Percentiles rank a stretch among this genome's conserved stretches.
Evolutionary conservation across 306 rosid species (phyloP).

Genomic region (Argentina anserina): DNA sequence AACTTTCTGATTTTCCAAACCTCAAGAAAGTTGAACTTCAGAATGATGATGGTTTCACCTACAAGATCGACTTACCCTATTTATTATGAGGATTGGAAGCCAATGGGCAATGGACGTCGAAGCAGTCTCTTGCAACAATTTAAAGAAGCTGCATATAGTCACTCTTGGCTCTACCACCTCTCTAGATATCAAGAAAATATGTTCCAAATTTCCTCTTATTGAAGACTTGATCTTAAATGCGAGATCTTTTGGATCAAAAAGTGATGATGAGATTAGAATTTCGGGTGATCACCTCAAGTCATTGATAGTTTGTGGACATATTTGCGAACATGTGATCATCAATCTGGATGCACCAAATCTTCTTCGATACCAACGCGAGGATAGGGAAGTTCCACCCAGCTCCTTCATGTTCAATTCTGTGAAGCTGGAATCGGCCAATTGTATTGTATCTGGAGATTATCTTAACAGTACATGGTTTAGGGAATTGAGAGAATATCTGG

Average conservation of each 20-base stretch:
- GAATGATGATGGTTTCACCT: not conserved
- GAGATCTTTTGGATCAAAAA: not conserved
- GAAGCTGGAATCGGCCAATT: not conserved
- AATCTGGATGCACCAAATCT: conserved; percentile 1
- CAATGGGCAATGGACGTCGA: not conserved
- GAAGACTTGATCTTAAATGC: not conserved
- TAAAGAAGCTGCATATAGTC: not conserved
- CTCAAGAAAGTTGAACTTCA: not conserved
- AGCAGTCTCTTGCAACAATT: not conserved
- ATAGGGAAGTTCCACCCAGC: not conserved
- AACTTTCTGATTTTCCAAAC: not conserved
- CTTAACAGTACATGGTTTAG: not conserved
- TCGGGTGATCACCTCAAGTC: not conserved
- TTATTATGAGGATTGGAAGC: not conserved
- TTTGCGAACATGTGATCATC: not conserved
- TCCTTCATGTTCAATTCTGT: not conserved
- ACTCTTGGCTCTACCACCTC: not conserved
- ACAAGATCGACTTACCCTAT: no score
- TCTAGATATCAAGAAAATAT: not conserved
- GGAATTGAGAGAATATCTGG: not conserved
- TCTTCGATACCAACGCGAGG: not conserved
- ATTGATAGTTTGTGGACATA: not conserved
- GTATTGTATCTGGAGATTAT: not conserved
- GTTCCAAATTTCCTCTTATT: not conserved
- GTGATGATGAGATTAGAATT: not conserved